Evolutionary conservation across 768 basidiomycete species (phyloP).

Genomic region (Leucosporidium yakuticum): DNA sequence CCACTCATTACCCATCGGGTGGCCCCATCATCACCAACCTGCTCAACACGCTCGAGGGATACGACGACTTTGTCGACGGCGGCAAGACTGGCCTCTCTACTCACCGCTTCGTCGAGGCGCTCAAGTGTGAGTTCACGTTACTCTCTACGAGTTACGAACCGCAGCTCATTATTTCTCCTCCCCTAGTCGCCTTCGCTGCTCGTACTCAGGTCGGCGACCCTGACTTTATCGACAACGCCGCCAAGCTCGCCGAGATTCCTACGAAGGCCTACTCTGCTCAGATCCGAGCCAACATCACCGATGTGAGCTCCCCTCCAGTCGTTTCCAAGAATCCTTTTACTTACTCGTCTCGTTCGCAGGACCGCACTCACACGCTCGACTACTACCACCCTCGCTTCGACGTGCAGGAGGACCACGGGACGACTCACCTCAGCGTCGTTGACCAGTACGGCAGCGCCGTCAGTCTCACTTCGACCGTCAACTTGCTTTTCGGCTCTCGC

Average conservation of each 20-base stretch:
- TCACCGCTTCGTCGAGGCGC: conserved; percentile 74
- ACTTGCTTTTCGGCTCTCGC: conserved; percentile 78
- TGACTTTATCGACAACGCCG: conserved; percentile 46
- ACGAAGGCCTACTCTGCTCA: conserved; percentile 52
- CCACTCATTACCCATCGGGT: conserved; percentile 71
- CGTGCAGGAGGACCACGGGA: conserved; percentile 74
- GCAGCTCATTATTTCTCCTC: background rate
- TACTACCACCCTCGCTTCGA: conserved; percentile 84
- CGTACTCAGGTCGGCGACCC: conserved; percentile 79
- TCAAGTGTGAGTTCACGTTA: conserved; percentile 61
- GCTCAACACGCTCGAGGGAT: conserved; percentile 84
- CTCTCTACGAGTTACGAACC: too few relatives aligned
- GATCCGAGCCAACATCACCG: conserved; percentile 67
- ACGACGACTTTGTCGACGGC: conserved; percentile 48
- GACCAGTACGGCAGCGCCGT: conserved; percentile 85
- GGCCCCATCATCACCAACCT: conserved; percentile 86
- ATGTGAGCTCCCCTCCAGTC: conserved; percentile 53
- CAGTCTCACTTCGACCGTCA: conserved; percentile 76
- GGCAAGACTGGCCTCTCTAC: conserved; percentile 59
- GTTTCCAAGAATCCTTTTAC: conserved; percentile 7
- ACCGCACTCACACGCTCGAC: conserved; percentile 67
- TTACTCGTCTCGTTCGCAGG: conserved; percentile 49
- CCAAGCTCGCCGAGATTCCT: conserved; percentile 28
- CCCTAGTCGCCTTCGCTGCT: conserved; percentile 60
- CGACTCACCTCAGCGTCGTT: conserved; percentile 80